phyloP scores from a whole-genome alignment of 2,329 filamentous ascomycete genomes.

The Berkeleyomyces basicola region DNA sequence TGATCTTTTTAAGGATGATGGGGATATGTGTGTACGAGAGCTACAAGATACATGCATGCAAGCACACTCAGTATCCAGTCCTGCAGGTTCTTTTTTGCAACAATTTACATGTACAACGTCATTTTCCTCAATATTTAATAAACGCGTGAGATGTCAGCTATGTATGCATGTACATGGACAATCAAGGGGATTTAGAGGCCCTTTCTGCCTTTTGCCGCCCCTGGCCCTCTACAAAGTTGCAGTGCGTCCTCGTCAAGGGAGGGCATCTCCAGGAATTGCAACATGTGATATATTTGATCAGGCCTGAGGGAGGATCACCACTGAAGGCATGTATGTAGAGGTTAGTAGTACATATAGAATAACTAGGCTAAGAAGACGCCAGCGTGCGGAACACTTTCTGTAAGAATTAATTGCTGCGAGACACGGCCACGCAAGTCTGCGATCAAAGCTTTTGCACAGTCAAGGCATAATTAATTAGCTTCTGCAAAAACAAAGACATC shows the following conservation, averaged over 20 bases:
- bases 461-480: neutral
- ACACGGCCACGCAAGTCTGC: neutral
- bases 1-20: neutral
- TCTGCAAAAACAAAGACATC: neutral
- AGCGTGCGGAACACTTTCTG: neutral
- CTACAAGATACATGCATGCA: no score
- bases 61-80: no score
- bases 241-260: neutral
- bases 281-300: neutral
- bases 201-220: neutral
- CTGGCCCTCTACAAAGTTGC: neutral
- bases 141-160: no score
- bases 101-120: no score
- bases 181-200: neutral
- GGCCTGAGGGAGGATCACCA: neutral
- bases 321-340: neutral
- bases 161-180: neutral
- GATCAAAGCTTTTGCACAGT: neutral
- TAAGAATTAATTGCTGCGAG: neutral
- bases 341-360: neutral
- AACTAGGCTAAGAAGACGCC: neutral
- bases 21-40: no score
- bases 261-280: neutral
- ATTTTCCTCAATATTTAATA: no score
- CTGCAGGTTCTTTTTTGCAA: no score